These are phyloP conservation scores for Diutina rugosa DNA, from an alignment of 1,139 yeast species.

Conservation along the genomic window DNA sequence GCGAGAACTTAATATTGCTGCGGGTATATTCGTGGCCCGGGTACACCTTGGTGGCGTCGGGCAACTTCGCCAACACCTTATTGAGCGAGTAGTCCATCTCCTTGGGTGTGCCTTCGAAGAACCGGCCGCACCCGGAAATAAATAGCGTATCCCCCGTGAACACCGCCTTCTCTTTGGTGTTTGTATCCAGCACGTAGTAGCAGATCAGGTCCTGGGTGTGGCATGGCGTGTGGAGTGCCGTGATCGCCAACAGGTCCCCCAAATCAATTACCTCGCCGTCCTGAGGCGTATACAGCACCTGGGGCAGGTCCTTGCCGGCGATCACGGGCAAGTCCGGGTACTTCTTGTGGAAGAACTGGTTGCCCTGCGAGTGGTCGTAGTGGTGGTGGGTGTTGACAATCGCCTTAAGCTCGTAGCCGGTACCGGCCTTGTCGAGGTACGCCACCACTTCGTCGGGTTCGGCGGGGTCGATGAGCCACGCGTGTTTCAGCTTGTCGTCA, in stretches of 20 bases:
- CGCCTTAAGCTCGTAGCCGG: conserved; percentile 38
- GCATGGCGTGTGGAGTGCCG: conserved; percentile 91
- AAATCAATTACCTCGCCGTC: conserved; percentile 48
- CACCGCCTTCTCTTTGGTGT: conserved; percentile 55
- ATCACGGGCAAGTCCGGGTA: conserved; percentile 56
- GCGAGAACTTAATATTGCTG: conserved; percentile 67
- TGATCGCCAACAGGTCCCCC: conserved; percentile 54
- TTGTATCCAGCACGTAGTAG: conserved; percentile 55
- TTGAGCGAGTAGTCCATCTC: conserved; percentile 72
- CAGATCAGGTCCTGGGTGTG: conserved; percentile 95
- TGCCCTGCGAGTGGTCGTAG: conserved; percentile 90
- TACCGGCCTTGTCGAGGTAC: conserved; percentile 14
- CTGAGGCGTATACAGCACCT: conserved; percentile 54
- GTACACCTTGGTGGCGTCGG: conserved; percentile 59
- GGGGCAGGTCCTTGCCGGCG: conserved; percentile 74
- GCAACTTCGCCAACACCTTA: conserved; percentile 42
- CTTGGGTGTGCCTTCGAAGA: conserved; percentile 78
- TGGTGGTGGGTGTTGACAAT: conserved; percentile 95
- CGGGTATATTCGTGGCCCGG: conserved; percentile 96
- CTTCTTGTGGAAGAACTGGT: conserved; percentile 27
- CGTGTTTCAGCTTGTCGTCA: conserved; percentile 51
- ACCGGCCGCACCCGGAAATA: conserved; percentile 91
- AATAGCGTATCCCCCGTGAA: conserved; percentile 95
- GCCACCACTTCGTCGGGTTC: conserved; percentile 46
- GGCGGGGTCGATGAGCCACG: conserved; percentile 91